A percentile compares a stretch with the other conserved stretches of the same genome.
phyloP scores from a whole-genome alignment of 2,329 filamentous ascomycete species.

The Rhinocladiella similis region DNA sequence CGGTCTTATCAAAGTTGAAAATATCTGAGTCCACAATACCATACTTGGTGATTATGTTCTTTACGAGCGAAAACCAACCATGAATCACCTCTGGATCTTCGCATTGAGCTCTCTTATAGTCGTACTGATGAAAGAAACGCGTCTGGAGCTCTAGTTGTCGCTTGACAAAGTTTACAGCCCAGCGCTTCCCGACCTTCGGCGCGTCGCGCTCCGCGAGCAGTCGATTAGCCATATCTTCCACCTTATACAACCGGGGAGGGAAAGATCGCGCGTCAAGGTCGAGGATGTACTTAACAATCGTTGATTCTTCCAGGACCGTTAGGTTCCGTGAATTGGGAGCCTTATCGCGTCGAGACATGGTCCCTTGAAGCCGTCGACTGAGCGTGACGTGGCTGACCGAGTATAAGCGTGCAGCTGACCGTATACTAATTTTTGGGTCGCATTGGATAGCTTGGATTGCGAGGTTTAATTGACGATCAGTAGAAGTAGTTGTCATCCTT shows the following conservation, averaged over 20 bases:
- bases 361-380: background rate
- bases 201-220: constrained; percentile 26
- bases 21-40: constrained; percentile 21
- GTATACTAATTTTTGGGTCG: background rate
- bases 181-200: constrained; percentile 28
- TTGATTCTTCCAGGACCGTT: constrained; percentile 6
- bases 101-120: constrained; percentile 23
- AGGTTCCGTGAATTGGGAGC: background rate
- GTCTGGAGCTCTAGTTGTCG: constrained; percentile 30
- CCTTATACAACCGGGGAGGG: constrained; percentile 25
- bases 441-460: background rate
- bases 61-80: constrained; percentile 17
- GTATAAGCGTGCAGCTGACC: background rate
- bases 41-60: constrained; percentile 12
- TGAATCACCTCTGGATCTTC: constrained; percentile 22
- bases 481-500: background rate
- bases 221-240: constrained; percentile 32
- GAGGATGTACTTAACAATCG: constrained; percentile 23
- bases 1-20: constrained; percentile 28
- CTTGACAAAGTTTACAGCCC: constrained; percentile 33
- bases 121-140: constrained; percentile 25
- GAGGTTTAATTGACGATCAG: background rate
- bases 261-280: constrained; percentile 31
- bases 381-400: background rate
- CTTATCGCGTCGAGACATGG: background rate